Evolutionary conservation across 805 yeast genomes (phyloP), one percentile per base, ranked within the genome.

Genomic region (Wickerhamomyces subpelliculosus): DNA sequence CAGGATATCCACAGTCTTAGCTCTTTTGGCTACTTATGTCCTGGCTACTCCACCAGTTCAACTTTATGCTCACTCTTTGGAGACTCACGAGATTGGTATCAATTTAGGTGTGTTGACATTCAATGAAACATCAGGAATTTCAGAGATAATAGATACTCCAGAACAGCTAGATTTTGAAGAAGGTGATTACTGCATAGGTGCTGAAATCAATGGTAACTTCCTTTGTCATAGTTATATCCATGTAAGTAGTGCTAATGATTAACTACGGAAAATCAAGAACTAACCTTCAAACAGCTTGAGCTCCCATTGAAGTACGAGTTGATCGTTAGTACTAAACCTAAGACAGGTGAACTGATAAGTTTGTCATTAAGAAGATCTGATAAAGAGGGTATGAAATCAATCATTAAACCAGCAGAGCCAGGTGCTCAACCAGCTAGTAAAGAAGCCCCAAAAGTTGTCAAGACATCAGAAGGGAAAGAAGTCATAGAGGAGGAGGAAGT

Each of bases 151-250:
- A 5, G 37, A 27, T 27, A 7, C 31, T 9, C 21, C 29, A 17
- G 36, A 30, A 13, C 13, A 14, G 2, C 19, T 27, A 9, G 22
- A 30, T 13, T 22, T 24, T 21, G 32, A 29, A 27, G 32, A 30
- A 12, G 36, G 27, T 6, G 31, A 35, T 3, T 52, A 51, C 41
- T 49, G 55, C 27, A 29, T 54, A 5, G 57, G 57, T 12, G 46
- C 51, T 4, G 41, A 46, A 22, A 33, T 42, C 5, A 24, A 27
- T 14, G 48, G 46, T 3, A 26, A 23, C 3, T 43, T 42, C 30
- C 43, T 41, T 34, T 44, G 52, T 33, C 52, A 45, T 26, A 33
- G 39, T 11, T 41, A 39, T n/a, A 44, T 39, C 4, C 40, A 39
- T 18, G 45, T 51, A 28, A 39, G 47, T 36, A 8, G 7, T 10